Conservation (phyloP, 2,329 filamentous ascomycete species). For the Mycocentrospora acerina region DNA sequence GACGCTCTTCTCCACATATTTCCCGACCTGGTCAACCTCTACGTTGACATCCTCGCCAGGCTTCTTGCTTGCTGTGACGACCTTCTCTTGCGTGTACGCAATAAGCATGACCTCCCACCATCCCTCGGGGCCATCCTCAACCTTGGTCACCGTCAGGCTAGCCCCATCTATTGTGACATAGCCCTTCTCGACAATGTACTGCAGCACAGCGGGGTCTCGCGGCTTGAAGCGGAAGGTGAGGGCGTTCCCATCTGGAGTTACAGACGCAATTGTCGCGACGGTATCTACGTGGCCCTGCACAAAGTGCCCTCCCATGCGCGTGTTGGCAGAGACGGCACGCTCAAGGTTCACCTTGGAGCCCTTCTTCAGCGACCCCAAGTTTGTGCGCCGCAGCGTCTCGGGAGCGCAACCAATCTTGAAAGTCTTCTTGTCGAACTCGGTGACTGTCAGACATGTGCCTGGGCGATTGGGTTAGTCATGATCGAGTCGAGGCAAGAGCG, state of each 20-base stretch:
- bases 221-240: slow-evolving; percentile 83
- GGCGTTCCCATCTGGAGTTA: slow-evolving; percentile 84
- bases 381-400: slow-evolving; percentile 92
- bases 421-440: slow-evolving; percentile 59
- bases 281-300: slow-evolving; percentile 98
- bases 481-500: slow-evolving; percentile 1
- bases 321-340: slow-evolving; percentile 84
- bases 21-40: slow-evolving; percentile 86
- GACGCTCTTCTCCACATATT: slow-evolving; percentile 89
- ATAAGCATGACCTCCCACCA: slow-evolving; percentile 98
- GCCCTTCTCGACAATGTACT: slow-evolving; percentile 94
- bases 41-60: slow-evolving; percentile 83
- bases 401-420: slow-evolving; percentile 96
- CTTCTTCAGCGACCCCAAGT: slow-evolving; percentile 73
- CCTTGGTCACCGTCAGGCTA: slow-evolving; percentile 86
- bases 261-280: slow-evolving; percentile 70
- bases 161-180: slow-evolving; percentile 94
- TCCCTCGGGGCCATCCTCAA: slow-evolving; percentile 76
- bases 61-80: slow-evolving; percentile 78
- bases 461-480: neutral
- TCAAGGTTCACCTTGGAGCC: slow-evolving; percentile 84
- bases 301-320: slow-evolving; percentile 97
- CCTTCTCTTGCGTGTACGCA: slow-evolving; percentile 89
- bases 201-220: slow-evolving; percentile 66
- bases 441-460: slow-evolving; percentile 89